Evolutionary conservation across 192 early-diverging fungal species (phyloP).

Genomic region (Pilobolus umbonatus): DNA sequence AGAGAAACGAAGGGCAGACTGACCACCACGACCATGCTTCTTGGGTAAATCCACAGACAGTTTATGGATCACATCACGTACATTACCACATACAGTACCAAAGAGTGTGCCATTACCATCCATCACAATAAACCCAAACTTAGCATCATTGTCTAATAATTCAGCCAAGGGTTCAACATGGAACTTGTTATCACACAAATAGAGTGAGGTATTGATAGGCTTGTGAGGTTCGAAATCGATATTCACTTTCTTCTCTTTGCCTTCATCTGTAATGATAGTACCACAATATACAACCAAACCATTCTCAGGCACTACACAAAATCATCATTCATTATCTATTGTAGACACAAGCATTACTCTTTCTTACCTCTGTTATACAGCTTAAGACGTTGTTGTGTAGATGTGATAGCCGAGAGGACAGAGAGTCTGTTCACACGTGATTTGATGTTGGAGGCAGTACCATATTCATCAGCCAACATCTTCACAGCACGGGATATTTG

Average conservation of each 20-base stretch:
- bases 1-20: slow-evolving; percentile 98
- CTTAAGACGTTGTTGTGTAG: slow-evolving; percentile 95
- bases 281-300: slow-evolving; percentile 95
- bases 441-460: slow-evolving; percentile 99
- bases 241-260: slow-evolving; percentile 99
- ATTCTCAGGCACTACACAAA: slow-evolving; percentile 73
- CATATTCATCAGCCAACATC: slow-evolving; percentile 98
- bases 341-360: background rate
- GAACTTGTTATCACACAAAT: slow-evolving; percentile 99
- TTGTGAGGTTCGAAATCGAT: slow-evolving; percentile 99
- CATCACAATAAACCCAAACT: slow-evolving; percentile 98
- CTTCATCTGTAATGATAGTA: slow-evolving; percentile 95
- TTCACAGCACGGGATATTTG: slow-evolving; percentile 86
- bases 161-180: slow-evolving; percentile 91
- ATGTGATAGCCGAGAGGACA: slow-evolving; percentile 95
- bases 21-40: slow-evolving; percentile 99
- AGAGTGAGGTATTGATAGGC: slow-evolving; percentile 97
- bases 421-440: slow-evolving; percentile 97
- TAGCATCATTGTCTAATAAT: slow-evolving; percentile 89
- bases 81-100: slow-evolving; percentile 92
- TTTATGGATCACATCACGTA: slow-evolving; percentile 90
- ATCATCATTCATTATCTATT: background rate
- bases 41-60: slow-evolving; percentile 97
- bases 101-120: slow-evolving; percentile 97
- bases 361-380: slow-evolving; percentile 71